phyloP scores from a whole-genome alignment of 305 asterid genomes.

The Fraxinus paxiana region DNA sequence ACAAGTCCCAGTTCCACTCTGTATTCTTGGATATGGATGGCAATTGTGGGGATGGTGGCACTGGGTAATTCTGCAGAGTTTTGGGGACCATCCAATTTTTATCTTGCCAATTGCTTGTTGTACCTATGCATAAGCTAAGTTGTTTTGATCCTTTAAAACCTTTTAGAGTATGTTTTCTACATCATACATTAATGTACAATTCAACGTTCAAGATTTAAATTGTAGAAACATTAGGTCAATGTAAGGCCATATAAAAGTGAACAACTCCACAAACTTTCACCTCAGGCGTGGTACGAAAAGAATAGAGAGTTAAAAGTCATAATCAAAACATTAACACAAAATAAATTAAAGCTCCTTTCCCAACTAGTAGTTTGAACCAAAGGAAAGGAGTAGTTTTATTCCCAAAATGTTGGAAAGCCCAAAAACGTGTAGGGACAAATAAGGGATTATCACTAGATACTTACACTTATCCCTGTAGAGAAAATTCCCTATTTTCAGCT shows the following conservation, averaged over 20 bases:
- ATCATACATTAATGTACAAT: background rate
- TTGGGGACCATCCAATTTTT: background rate
- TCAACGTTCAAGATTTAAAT: background rate
- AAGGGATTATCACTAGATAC: background rate
- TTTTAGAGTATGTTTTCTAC: background rate
- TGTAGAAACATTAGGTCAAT: background rate
- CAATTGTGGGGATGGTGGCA: constrained; percentile 68
- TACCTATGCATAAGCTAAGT: background rate
- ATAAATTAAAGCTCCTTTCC: background rate
- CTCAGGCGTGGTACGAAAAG: background rate
- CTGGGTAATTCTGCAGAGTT: constrained; percentile 43
- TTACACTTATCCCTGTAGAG: background rate
- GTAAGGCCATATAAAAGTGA: background rate
- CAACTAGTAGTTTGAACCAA: background rate
- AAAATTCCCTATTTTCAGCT: background rate
- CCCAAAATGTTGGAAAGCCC: background rate
- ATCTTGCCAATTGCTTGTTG: background rate
- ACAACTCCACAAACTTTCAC: background rate
- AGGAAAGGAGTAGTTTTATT: background rate
- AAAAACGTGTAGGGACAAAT: background rate
- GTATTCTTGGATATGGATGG: constrained; percentile 59
- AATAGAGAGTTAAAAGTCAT: background rate
- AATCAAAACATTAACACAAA: background rate
- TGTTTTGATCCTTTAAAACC: background rate
- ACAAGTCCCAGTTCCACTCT: constrained; percentile 65